phyloP scores from a whole-genome alignment of 768 basidiomycete species.

The Sarcomyxa edulis region DNA sequence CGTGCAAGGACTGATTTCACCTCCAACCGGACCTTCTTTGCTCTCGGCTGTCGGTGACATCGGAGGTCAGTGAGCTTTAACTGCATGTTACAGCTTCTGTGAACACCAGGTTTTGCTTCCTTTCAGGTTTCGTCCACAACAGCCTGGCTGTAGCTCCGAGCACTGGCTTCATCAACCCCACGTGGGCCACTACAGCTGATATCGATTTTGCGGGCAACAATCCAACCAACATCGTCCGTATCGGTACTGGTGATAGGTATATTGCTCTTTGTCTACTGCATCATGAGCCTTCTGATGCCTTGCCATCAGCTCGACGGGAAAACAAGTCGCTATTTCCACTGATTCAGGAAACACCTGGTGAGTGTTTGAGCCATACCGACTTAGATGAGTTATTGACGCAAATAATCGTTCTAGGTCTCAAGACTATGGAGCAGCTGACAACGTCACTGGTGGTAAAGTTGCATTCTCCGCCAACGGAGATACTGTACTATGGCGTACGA shows the following conservation, averaged over 20 bases:
- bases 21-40: slow-evolving; percentile 32
- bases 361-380: too few species aligned
- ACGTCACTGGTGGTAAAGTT: slow-evolving; percentile 37
- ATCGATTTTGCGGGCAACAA: slow-evolving; percentile 38
- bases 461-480: slow-evolving; percentile 48
- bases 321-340: slow-evolving; percentile 53
- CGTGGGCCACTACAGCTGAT: slow-evolving; percentile 30
- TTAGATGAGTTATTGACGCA: too few species aligned
- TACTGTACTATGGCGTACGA: slow-evolving; percentile 54
- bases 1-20: slow-evolving; percentile 34
- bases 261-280: neutral
- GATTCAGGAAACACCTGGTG: slow-evolving; percentile 52
- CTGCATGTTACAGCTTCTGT: neutral
- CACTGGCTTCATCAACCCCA: slow-evolving; percentile 25
- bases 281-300: neutral
- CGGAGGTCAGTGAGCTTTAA: slow-evolving; percentile 16
- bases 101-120: neutral
- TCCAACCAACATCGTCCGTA: slow-evolving; percentile 31
- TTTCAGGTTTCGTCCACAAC: slow-evolving; percentile 28
- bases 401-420: slow-evolving; percentile 28
- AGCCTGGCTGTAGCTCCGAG: slow-evolving; percentile 26
- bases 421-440: slow-evolving; percentile 49
- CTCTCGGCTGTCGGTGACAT: slow-evolving; percentile 28
- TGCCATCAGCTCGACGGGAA: slow-evolving; percentile 30
- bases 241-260: slow-evolving; percentile 47